Evolutionary conservation across 1,284 basidiomycete genomes (phyloP).

Genomic region (Leccinum solheimii): DNA sequence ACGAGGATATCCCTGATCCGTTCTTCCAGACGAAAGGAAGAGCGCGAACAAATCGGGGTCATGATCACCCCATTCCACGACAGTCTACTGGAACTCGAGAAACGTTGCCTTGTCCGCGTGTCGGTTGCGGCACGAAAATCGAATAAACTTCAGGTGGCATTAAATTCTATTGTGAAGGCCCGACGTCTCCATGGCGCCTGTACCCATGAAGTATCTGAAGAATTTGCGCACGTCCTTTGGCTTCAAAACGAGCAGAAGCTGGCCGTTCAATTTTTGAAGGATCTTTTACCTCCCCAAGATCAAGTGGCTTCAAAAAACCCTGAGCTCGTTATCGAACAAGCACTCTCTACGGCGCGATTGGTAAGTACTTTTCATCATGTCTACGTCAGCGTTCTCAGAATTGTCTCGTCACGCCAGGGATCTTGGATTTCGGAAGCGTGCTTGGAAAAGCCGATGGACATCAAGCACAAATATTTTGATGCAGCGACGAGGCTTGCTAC

Average conservation of each 20-base stretch:
- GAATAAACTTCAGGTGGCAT: slow-evolving; percentile 75
- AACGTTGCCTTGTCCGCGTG: slow-evolving; percentile 67
- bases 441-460: slow-evolving; percentile 78
- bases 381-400: slow-evolving; percentile 1
- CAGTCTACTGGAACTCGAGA: slow-evolving; percentile 64
- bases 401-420: slow-evolving; percentile 53
- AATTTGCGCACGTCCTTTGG: slow-evolving; percentile 93
- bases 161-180: slow-evolving; percentile 83
- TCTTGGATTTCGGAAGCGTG: slow-evolving; percentile 89
- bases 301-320: slow-evolving; percentile 15
- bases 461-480: slow-evolving; percentile 70
- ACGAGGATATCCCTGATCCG: slow-evolving; percentile 83
- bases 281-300: slow-evolving; percentile 39
- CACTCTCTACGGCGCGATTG: slow-evolving; percentile 58
- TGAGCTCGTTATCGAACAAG: slow-evolving; percentile 35
- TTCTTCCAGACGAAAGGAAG: slow-evolving; percentile 62
- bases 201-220: slow-evolving; percentile 64
- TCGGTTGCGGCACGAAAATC: slow-evolving; percentile 75
- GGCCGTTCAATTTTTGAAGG: slow-evolving; percentile 76
- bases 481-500: slow-evolving; percentile 53
- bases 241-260: slow-evolving; percentile 79
- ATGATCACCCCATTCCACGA: slow-evolving; percentile 56
- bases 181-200: slow-evolving; percentile 56
- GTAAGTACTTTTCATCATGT: slow-evolving; percentile 42
- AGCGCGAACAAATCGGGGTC: slow-evolving; percentile 71